A percentile compares a stretch with the other conserved stretches of the same genome.
Conservation (phyloP, 2,329 filamentous ascomycete genomes). For the Dactylellina leptospora region DNA sequence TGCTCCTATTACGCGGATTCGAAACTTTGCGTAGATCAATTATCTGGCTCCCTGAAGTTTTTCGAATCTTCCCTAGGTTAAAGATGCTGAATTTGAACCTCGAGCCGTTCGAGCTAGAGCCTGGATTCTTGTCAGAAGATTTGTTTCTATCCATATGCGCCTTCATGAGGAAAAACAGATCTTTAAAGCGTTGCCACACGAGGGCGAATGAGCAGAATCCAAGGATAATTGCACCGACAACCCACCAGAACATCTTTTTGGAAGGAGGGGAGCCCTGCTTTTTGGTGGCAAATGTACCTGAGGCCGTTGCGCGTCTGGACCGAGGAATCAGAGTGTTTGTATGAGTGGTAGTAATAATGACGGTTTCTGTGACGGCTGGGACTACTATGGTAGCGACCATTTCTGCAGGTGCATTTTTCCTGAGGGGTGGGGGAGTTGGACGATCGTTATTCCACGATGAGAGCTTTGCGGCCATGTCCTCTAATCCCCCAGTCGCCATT, state of each 20-base stretch:
- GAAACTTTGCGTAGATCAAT: constrained; percentile 10
- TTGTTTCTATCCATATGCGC: not conserved
- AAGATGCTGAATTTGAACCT: constrained; percentile 19
- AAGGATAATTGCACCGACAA: not conserved
- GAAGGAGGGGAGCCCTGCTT: not conserved
- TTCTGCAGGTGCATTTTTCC: too few relatives aligned
- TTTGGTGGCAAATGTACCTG: not conserved
- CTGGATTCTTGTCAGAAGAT: not conserved
- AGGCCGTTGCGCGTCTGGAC: constrained; percentile 1
- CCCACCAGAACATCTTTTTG: constrained; percentile 21
- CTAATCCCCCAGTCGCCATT: constrained; percentile 6
- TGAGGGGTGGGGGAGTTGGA: too few relatives aligned
- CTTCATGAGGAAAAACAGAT: not conserved
- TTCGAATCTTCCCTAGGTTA: constrained; percentile 1
- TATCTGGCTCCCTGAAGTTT: constrained; percentile 22
- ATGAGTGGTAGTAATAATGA: constrained; percentile 19
- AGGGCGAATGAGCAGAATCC: constrained; percentile 16
- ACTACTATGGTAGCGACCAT: not conserved
- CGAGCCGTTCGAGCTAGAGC: not conserved
- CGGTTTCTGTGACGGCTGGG: constrained; percentile 18
- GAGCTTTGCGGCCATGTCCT: not conserved
- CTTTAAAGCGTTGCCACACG: constrained; percentile 1
- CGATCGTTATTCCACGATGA: constrained; percentile 5
- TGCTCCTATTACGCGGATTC: constrained; percentile 20
- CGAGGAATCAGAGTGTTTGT: constrained; percentile 25